Percentiles rank a stretch among this genome's conserved stretches.
Conservation (phyloP, 1,139 yeast genomes). For the Scheffersomyces parashehatae region DNA sequence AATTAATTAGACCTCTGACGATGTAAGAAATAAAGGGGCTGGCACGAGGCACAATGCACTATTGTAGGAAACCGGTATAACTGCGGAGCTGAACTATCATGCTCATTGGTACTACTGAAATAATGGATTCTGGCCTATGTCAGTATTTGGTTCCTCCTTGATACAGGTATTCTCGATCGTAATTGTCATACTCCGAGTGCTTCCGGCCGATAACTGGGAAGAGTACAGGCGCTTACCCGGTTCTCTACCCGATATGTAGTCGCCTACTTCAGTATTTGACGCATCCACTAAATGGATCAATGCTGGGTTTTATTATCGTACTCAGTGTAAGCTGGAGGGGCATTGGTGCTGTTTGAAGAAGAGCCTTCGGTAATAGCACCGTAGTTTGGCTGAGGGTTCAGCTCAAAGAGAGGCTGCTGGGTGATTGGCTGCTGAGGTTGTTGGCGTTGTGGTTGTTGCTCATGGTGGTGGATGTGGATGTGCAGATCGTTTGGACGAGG, state of each 20-base stretch:
- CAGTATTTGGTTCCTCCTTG: too few species aligned
- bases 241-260: background rate
- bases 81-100: too few species aligned
- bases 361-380: conserved; percentile 24
- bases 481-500: conserved; percentile 22
- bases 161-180: too few species aligned
- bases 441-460: conserved; percentile 7
- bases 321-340: conserved; percentile 43
- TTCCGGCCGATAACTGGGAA: too few species aligned
- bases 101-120: too few species aligned
- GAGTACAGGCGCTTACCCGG: too few species aligned
- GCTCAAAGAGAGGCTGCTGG: conserved; percentile 13
- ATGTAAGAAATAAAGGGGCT: too few species aligned
- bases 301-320: conserved; percentile 16
- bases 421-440: conserved; percentile 5
- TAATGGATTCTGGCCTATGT: too few species aligned
- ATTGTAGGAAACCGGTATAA: too few species aligned
- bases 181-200: too few species aligned
- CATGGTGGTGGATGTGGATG: conserved; percentile 16
- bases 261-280: background rate
- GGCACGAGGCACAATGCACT: too few species aligned
- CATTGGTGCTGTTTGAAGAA: conserved; percentile 2
- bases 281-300: background rate
- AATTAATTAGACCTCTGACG: too few species aligned
- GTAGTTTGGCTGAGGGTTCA: conserved; percentile 18